phyloP scores from a whole-genome alignment of 805 yeast species.

The Metschnikowia shivogae region DNA sequence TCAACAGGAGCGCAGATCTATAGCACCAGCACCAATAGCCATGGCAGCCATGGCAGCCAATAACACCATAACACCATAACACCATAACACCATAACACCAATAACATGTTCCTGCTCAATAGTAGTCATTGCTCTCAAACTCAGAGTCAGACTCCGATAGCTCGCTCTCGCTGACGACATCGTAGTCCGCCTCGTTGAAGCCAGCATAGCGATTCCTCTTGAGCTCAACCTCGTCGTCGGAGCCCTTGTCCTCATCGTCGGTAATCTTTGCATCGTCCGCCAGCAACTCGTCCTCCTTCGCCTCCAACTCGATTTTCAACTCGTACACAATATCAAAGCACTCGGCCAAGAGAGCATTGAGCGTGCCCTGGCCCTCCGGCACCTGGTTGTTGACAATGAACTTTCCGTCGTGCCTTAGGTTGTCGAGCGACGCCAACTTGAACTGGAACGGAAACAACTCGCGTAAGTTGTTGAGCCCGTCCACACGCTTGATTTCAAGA shows the following conservation, averaged over 20 bases:
- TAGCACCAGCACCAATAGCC: too few relatives aligned
- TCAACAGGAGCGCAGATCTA: too few relatives aligned
- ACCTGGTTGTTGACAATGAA: slow-evolving; percentile 82
- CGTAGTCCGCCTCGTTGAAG: slow-evolving; percentile 46
- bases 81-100: too few relatives aligned
- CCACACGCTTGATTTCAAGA: slow-evolving; percentile 85
- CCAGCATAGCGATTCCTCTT: slow-evolving; percentile 41
- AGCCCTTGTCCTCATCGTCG: slow-evolving; percentile 24
- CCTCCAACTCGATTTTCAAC: slow-evolving; percentile 79
- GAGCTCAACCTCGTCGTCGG: slow-evolving; percentile 44
- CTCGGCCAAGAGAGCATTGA: slow-evolving; percentile 85
- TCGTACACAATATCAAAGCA: slow-evolving; percentile 94
- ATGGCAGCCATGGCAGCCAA: too few relatives aligned
- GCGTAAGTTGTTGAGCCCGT: slow-evolving; percentile 81
- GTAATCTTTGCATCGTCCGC: slow-evolving; percentile 12
- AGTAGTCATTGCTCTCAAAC: slow-evolving; percentile 42
- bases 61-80: too few relatives aligned
- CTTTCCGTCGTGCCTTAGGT: slow-evolving; percentile 84
- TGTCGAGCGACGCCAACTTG: slow-evolving; percentile 87
- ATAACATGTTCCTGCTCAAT: slow-evolving; percentile 14
- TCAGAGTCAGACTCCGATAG: slow-evolving; percentile 21
- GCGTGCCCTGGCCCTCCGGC: slow-evolving; percentile 98
- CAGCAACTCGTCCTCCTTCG: slow-evolving; percentile 36
- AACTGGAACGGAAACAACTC: slow-evolving; percentile 95
- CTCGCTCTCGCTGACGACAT: slow-evolving; percentile 32